phyloP scores from a whole-genome alignment of 805 yeast genomes.

The Zygoascus flipseniorum region DNA sequence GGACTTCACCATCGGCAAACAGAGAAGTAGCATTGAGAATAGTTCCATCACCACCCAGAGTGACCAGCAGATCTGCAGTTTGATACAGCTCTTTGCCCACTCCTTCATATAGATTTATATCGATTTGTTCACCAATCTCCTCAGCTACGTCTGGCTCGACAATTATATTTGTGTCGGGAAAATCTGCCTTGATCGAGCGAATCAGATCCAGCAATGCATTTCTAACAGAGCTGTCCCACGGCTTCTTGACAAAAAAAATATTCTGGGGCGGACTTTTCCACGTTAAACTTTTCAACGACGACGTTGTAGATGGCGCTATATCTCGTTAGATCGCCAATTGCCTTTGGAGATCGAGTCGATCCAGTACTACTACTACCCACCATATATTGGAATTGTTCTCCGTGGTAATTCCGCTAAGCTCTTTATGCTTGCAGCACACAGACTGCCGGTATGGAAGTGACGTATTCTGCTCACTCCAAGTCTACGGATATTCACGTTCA shows the following conservation, averaged over 20 bases:
- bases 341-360: background rate
- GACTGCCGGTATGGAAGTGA: background rate
- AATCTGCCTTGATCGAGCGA: slow-evolving; percentile 39
- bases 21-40: slow-evolving; percentile 74
- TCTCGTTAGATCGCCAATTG: background rate
- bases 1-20: slow-evolving; percentile 55
- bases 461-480: too few species aligned
- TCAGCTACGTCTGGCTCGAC: slow-evolving; percentile 66
- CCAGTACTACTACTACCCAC: background rate
- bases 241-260: slow-evolving; percentile 76
- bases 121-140: slow-evolving; percentile 38
- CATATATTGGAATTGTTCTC: slow-evolving; percentile 9
- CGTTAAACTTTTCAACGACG: slow-evolving; percentile 27
- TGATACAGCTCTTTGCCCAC: slow-evolving; percentile 33
- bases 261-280: slow-evolving; percentile 74
- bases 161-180: slow-evolving; percentile 71
- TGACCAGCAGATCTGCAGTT: slow-evolving; percentile 72
- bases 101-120: slow-evolving; percentile 10
- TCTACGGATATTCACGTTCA: too few species aligned
- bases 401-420: slow-evolving; percentile 5
- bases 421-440: background rate
- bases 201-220: slow-evolving; percentile 61
- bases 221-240: slow-evolving; percentile 59
- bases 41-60: slow-evolving; percentile 97
- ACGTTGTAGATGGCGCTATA: background rate